Percentiles rank a stretch among this genome's conserved stretches.
Conservation (phyloP, 2,329 filamentous ascomycete species). For the Hypoxylon sp. region DNA sequence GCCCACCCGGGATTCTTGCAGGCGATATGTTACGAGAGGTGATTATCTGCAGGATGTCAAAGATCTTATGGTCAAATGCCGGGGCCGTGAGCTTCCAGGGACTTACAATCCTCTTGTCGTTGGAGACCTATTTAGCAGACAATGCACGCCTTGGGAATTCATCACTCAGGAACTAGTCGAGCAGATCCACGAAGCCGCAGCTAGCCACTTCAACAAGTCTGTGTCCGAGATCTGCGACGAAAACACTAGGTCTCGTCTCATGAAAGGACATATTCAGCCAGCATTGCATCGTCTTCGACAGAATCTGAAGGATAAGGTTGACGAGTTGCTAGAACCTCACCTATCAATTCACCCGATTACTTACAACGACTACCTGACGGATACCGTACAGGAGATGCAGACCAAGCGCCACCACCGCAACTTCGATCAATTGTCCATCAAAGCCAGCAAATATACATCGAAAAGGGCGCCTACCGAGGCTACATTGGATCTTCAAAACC, state of each 20-base stretch:
- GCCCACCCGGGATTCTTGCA: conserved; percentile 18
- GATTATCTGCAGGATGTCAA: conserved; percentile 40
- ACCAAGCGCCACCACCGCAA: conserved; percentile 40
- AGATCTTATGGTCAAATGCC: conserved; percentile 43
- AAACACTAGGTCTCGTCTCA: conserved; percentile 43
- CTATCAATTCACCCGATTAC: conserved; percentile 48
- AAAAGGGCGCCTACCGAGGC: no score
- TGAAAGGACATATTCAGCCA: conserved; percentile 45
- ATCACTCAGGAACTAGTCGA: conserved; percentile 47
- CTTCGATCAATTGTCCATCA: conserved; percentile 32
- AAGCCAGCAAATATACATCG: conserved; percentile 10
- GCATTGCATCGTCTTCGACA: conserved; percentile 40
- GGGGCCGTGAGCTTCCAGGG: conserved; percentile 47
- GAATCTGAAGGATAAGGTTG: conserved; percentile 42
- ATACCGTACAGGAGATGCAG: conserved; percentile 42
- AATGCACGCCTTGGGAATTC: conserved; percentile 47
- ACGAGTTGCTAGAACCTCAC: conserved; percentile 46
- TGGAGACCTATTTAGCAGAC: conserved; percentile 45
- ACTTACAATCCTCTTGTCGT: conserved; percentile 49
- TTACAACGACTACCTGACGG: conserved; percentile 46
- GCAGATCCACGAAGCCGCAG: conserved; percentile 46
- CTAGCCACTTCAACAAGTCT: conserved; percentile 41
- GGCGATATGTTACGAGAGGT: conserved; percentile 28
- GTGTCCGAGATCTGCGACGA: conserved; percentile 42
- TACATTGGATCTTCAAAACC: neutral